A percentile compares a stretch with the other conserved stretches of the same genome.
These are phyloP conservation scores for Zoysia pacifica DNA, from an alignment of 176 grass and related monocot species.

Conservation along the genomic window DNA sequence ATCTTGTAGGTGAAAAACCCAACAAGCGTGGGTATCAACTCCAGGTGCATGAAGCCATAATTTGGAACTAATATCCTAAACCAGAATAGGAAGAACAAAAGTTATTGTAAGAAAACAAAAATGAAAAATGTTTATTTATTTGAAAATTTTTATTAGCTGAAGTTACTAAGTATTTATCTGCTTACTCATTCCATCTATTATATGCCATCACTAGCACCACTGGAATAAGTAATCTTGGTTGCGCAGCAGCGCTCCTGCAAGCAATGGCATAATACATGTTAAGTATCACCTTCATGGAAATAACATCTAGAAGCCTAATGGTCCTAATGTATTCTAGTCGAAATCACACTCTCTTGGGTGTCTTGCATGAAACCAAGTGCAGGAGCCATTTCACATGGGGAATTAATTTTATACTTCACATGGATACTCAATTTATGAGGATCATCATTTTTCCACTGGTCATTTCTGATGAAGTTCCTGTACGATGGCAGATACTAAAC, in stretches of 20 bases:
- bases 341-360: background rate
- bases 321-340: background rate
- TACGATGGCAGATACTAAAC: background rate
- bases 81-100: slow-evolving; percentile 21
- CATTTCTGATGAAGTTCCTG: background rate
- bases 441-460: background rate
- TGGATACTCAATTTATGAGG: slow-evolving; percentile 4
- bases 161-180: slow-evolving; percentile 12
- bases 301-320: slow-evolving; percentile 5
- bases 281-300: background rate
- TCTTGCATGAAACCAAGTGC: background rate
- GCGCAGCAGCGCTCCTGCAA: slow-evolving; percentile 83
- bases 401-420: background rate
- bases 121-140: background rate
- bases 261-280: slow-evolving; percentile 9
- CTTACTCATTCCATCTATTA: slow-evolving; percentile 95
- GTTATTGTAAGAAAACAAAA: background rate
- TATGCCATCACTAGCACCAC: slow-evolving; percentile 81
- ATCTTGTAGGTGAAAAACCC: slow-evolving; percentile 96
- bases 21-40: slow-evolving; percentile 96
- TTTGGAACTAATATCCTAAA: slow-evolving; percentile 89
- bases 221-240: slow-evolving; percentile 90
- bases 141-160: background rate
- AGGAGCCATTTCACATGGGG: background rate
- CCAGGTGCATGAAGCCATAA: slow-evolving; percentile 80